phyloP scores from a whole-genome alignment of 148 eudicot genomes.

The Drosera capensis region DNA sequence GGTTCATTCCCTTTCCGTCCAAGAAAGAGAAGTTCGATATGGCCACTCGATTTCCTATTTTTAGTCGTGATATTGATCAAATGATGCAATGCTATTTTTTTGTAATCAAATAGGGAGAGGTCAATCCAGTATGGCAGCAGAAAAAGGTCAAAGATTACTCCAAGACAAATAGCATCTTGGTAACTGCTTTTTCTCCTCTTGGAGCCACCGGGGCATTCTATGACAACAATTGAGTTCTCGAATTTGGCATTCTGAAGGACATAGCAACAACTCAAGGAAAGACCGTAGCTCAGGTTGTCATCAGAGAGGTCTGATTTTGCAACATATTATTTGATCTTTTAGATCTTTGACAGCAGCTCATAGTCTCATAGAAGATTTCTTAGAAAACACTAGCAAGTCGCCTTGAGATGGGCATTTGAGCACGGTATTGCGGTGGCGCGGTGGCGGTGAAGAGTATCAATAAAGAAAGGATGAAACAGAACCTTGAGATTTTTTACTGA shows the following conservation, averaged over 20 bases:
- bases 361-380: background rate
- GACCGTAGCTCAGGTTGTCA: constrained; percentile 39
- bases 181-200: constrained; percentile 33
- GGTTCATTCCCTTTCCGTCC: too few relatives aligned
- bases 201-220: constrained; percentile 26
- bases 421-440: constrained; percentile 35
- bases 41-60: too few relatives aligned
- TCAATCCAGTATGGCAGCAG: constrained; percentile 55
- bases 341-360: background rate
- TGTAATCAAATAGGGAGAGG: constrained; percentile 65
- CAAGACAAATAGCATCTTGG: constrained; percentile 26
- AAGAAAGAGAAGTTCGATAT: too few relatives aligned
- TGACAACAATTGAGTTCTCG: constrained; percentile 35
- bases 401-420: constrained; percentile 41
- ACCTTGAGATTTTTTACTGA: constrained; percentile 29
- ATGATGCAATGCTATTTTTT: too few relatives aligned
- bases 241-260: constrained; percentile 26
- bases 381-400: constrained; percentile 15
- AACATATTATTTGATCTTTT: background rate
- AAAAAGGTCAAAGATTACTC: constrained; percentile 45
- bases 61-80: too few relatives aligned
- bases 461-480: constrained; percentile 44
- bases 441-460: constrained; percentile 38
- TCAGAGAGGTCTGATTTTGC: background rate
- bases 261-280: constrained; percentile 39